Base-by-base conservation (phyloP, 768 basidiomycete species). In the Lactarius indigo region DNA sequence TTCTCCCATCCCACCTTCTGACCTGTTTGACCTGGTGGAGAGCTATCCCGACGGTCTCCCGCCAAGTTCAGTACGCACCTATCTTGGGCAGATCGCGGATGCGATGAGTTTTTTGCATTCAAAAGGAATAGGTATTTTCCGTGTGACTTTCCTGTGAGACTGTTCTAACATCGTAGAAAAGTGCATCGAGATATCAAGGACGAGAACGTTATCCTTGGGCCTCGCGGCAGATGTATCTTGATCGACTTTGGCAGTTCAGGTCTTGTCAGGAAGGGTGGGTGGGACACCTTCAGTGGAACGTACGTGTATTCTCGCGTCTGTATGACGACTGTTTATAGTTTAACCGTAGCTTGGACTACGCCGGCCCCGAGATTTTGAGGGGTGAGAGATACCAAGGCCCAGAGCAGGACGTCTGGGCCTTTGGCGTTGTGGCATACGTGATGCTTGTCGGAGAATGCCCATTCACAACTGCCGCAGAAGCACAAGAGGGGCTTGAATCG, bases 131-230 rank as follows among this genome's bases (percentile, higher is more conserved):
- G 92, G 96, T 91, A 73, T 71, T 42, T 55, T 26, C 55, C n/a
- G 56, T 41, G 39, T 52, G 60, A 52, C 15, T 37, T 47, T 30
- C 47, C 20, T 10, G 42, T 60, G 61, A 64, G 47, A 52, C 30
- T 37, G 26, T 59, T 55, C 58, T 56, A 41, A 69, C 52, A 47
- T 66, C 33, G 23, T 13, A 39, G 30, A 35, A 60, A 59, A 92
- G 91, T 98, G 12, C 96, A 99, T 76, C 91, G 96, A 61, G 96
- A 99, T 73, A 88, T 99, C 76, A 99, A 99, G 78, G 96, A 99
- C 72, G 96, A 99, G 76, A 97, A 98, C 75, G 91, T 94, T 18
- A 89, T 94, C 42, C 82, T 94, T 52, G 92, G 90, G 9, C 86
- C 88, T 18, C 77, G 84, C 55, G 95, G 92, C 35, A 87, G 85